Base-by-base conservation (phyloP, 768 basidiomycete species). In the Leccinum arenicola region DNA sequence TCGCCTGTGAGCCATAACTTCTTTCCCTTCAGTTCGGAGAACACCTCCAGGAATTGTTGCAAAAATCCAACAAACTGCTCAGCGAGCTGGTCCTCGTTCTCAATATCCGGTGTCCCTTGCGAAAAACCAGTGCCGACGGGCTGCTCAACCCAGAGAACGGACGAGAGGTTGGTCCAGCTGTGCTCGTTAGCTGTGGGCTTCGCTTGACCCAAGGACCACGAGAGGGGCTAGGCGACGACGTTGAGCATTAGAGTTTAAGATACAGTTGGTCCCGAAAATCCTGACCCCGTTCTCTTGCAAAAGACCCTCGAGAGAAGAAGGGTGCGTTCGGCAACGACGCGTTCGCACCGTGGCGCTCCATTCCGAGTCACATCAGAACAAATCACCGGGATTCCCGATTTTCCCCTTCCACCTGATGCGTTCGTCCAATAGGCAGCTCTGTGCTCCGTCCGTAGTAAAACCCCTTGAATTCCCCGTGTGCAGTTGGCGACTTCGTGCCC, bases 81-180 rank as follows among this genome's bases (percentile, higher is more conserved):
- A 7, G 85, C 85, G 0, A 90, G 75, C 50, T 86, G 79, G 52
- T 81, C 61, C 62, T 89, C 81, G 21, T 82, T 81, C 69, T 77
- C 71, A 40, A 85, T 84, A 58, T 85, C 82, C 1, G 89, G 88
- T 14, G 61, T 75, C 17, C 89, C 89, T 60, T 87, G 86, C 3
- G 87, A 87, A 69, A 85, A 91, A 0, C 89, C 89, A 5, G 89
- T 91, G 5, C 89, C 89, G 31, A 91, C 84, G 3, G 89, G 89
- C 62, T 91, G 90, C 62, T 92, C 90, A 11, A 91, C 82, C 78
- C 81, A 92, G 17, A 91, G 73, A 7, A 90, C 72, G 56, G 85
- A 89, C 2, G 88, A 88, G 8, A 91, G 76, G 65, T 91, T 91
- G 0, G 89, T 91, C 89, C 89, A 91, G 70, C 87, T 88, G 64